Evolutionary conservation across 768 basidiomycete genomes (phyloP).

Genomic region (Tricholomella constricta): DNA sequence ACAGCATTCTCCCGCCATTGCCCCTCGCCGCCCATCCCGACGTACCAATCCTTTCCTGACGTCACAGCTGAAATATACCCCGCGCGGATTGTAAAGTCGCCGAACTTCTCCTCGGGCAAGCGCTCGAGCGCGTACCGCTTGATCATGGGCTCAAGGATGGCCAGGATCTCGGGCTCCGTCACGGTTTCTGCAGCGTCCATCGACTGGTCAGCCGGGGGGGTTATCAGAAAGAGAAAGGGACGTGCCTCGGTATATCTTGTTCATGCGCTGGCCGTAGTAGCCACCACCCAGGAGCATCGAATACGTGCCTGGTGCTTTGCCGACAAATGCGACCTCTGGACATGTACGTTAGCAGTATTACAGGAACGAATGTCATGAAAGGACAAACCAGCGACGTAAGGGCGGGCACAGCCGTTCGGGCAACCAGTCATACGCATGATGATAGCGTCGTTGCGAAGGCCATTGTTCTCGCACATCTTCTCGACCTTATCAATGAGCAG

Average conservation of each 20-base stretch:
- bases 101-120: slow-evolving; percentile 86
- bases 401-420: slow-evolving; percentile 91
- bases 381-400: slow-evolving; percentile 77
- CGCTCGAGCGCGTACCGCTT: slow-evolving; percentile 90
- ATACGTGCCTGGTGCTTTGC: slow-evolving; percentile 93
- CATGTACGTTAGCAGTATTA: not conserved
- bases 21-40: slow-evolving; percentile 79
- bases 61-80: slow-evolving; percentile 89
- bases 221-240: slow-evolving; percentile 3
- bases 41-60: slow-evolving; percentile 86
- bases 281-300: slow-evolving; percentile 96
- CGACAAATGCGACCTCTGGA: slow-evolving; percentile 92
- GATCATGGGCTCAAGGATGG: slow-evolving; percentile 91
- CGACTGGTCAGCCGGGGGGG: too few species aligned
- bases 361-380: not conserved
- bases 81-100: slow-evolving; percentile 91
- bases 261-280: slow-evolving; percentile 90
- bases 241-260: slow-evolving; percentile 91
- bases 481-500: slow-evolving; percentile 93
- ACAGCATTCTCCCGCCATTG: slow-evolving; percentile 40
- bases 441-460: slow-evolving; percentile 90
- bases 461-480: slow-evolving; percentile 90
- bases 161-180: slow-evolving; percentile 88
- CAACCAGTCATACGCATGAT: slow-evolving; percentile 99
- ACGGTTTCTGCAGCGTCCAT: slow-evolving; percentile 61